These are phyloP conservation scores for Hura crepitans DNA, from an alignment of 441 rosid genomes.

Conservation along the genomic window DNA sequence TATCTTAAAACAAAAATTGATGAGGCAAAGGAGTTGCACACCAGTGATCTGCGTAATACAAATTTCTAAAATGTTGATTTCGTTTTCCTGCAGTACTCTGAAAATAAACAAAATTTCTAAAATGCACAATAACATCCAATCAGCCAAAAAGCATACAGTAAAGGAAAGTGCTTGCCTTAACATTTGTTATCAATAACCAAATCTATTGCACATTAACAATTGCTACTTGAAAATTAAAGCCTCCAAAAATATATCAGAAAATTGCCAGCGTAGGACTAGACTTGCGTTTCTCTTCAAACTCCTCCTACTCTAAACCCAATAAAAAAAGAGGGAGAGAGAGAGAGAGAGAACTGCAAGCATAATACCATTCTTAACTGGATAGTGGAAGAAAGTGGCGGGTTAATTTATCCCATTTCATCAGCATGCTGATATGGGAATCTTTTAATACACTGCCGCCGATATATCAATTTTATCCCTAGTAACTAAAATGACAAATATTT, in stretches of 20 bases:
- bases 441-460: not conserved
- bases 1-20: not conserved
- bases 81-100: too few species aligned
- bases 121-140: not conserved
- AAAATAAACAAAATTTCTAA: not conserved
- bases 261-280: not conserved
- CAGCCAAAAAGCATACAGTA: not conserved
- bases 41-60: not conserved
- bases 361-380: not conserved
- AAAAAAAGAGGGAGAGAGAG: too few species aligned
- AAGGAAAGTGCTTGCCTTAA: not conserved
- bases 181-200: not conserved
- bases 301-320: too few species aligned
- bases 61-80: not conserved
- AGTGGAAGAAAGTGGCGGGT: not conserved
- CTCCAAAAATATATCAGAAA: not conserved
- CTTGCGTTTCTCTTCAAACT: not conserved
- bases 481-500: not conserved
- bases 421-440: not conserved
- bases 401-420: not conserved
- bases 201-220: not conserved
- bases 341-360: too few species aligned
- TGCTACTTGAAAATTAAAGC: not conserved
- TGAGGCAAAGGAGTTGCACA: not conserved
- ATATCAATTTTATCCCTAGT: not conserved